Conservation (phyloP, 768 basidiomycete species). For the Lenzites betulinus region DNA sequence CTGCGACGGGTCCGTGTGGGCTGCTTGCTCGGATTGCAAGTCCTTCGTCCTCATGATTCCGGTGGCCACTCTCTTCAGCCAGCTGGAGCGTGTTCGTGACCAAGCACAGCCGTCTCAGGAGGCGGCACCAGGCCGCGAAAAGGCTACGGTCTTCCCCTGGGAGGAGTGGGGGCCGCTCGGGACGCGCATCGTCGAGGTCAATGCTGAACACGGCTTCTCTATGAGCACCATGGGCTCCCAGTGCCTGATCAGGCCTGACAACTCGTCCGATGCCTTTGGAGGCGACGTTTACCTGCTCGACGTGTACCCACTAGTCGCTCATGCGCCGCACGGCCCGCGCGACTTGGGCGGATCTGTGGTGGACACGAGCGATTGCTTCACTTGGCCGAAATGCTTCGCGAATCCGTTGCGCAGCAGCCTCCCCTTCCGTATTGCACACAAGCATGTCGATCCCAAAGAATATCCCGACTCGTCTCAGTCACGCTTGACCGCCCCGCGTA, state of each 20-base stretch:
- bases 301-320: not conserved
- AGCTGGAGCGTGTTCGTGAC: not conserved
- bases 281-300: not conserved
- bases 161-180: conserved; percentile 4
- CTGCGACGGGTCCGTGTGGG: not conserved
- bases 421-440: not conserved
- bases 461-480: not conserved
- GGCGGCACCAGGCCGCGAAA: not conserved
- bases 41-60: not conserved
- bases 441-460: not conserved
- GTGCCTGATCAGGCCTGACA: not conserved
- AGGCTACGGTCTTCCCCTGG: not conserved
- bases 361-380: not conserved
- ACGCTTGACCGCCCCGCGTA: not conserved
- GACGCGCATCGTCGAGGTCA: not conserved
- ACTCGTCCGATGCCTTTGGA: not conserved
- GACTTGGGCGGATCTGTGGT: not conserved
- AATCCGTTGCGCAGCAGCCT: not conserved
- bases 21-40: not conserved
- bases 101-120: not conserved
- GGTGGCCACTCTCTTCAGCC: not conserved
- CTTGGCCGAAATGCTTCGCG: not conserved
- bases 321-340: not conserved
- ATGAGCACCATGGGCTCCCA: not conserved
- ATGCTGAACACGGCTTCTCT: not conserved